Conservation (phyloP, 1,284 basidiomycete genomes). For the Pseudozyma thailandica region DNA sequence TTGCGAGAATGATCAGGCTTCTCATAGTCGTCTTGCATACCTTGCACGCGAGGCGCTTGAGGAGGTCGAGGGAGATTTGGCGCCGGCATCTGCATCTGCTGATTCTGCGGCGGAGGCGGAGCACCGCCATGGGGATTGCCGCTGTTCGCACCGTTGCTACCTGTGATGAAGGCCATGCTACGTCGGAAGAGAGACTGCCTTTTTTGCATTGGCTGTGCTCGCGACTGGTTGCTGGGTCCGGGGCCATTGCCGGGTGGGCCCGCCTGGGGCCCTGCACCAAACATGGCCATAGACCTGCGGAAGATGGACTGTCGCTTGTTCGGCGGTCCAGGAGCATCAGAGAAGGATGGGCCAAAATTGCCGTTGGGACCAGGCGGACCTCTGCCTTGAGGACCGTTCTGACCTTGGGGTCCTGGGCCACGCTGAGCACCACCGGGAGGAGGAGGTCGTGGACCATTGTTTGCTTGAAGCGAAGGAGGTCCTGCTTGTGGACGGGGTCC, state of each 20-base stretch:
- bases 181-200: constrained; percentile 53
- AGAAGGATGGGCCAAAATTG: constrained; percentile 45
- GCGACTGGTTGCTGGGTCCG: constrained; percentile 8
- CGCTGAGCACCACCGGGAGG: constrained; percentile 17
- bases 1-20: constrained; percentile 56
- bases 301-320: constrained; percentile 47
- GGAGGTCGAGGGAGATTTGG: constrained; percentile 16
- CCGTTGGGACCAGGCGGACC: constrained; percentile 22
- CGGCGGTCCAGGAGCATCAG: constrained; percentile 34
- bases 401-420: constrained; percentile 13
- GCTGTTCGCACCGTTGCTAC: constrained; percentile 7
- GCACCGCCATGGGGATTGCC: constrained; percentile 1
- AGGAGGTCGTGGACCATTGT: constrained; percentile 16
- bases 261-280: constrained; percentile 28
- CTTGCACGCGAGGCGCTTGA: constrained; percentile 45
- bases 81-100: constrained; percentile 35
- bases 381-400: constrained; percentile 6
- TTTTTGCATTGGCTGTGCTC: constrained; percentile 19
- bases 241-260: constrained; percentile 16
- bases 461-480: constrained; percentile 28
- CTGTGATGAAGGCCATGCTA: constrained; percentile 56
- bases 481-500: constrained; percentile 1
- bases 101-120: constrained; percentile 11
- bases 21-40: constrained; percentile 47
- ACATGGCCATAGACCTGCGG: constrained; percentile 53